Evolutionary conservation across 2,329 filamentous ascomycete species (phyloP), one percentile per base, ranked within the genome.

Genomic region (Polychaeton citri): DNA sequence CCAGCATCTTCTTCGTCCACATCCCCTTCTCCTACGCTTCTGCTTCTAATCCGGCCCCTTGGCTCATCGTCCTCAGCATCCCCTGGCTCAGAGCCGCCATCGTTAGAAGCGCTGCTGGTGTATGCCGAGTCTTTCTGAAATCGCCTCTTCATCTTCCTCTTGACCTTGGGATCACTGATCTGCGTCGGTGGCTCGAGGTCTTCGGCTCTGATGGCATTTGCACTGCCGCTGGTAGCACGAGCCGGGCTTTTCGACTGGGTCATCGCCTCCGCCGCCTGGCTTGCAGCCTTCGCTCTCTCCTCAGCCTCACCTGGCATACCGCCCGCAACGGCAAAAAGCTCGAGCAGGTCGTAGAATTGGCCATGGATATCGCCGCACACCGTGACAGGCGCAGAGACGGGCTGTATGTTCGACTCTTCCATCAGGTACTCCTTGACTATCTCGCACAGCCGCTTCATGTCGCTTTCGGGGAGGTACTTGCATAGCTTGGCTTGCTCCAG

Each of bases 381-480:
- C 4, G 90, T 98, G 43, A 98, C 90, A 5, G 90, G 90, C 0
- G 90, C 94, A 36, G 81, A 77, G 15, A 98, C 88, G n/a, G 90
- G 90, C 59, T 96, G 90, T 40, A 98, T 96, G 59, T 98, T 98
- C 46, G 87, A 95, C 65, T 98, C 90, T 71, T 98, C 90, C 90
- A 98, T 98, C 52, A 98, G 72, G 47, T 85, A 92, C 64, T 96
- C 90, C 68, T 98, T 98, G 42, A 96, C 90, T 57, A 93, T 93
- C 66, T 98, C 90, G 60, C 90, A 98, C 33, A 98, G 72, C 61
- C 93, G 83, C 71, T 98, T 98, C 90, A 98, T 98, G 54, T 92
- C 85, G 43, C 79, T 67, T 64, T 98, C 90, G 34, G 90, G 90
- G 35, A 98, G 73, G 60, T 96, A 95, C 60, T 93, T 90, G 66